A percentile compares a stretch with the other conserved stretches of the same genome.
Evolutionary conservation across 2,329 filamentous ascomycete genomes (phyloP).

Genomic region (Parastagonospora nodorum): DNA sequence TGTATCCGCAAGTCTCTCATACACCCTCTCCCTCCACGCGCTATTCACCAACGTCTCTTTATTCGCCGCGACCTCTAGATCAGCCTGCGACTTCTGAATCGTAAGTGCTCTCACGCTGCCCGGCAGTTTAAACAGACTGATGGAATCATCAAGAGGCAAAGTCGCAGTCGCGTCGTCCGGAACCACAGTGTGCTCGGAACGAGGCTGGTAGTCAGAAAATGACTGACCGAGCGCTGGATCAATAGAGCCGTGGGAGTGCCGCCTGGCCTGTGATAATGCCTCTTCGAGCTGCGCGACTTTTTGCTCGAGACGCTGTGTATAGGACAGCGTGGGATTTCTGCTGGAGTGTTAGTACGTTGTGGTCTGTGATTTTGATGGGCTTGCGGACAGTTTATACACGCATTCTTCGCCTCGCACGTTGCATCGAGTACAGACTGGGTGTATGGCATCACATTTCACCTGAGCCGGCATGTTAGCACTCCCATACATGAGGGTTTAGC

Average conservation of each 20-base stretch:
- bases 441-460: constrained; percentile 14
- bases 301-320: constrained; percentile 12
- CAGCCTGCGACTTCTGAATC: neutral
- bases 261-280: neutral
- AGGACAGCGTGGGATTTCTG: constrained; percentile 12
- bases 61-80: constrained; percentile 4
- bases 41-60: constrained; percentile 11
- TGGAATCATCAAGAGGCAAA: constrained; percentile 8
- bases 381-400: constrained; percentile 13
- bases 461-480: neutral
- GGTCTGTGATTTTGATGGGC: neutral
- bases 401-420: constrained; percentile 6
- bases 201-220: too few relatives aligned
- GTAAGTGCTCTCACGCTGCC: neutral
- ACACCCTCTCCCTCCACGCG: constrained; percentile 13
- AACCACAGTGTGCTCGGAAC: too few relatives aligned
- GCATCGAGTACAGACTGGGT: constrained; percentile 12
- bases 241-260: neutral
- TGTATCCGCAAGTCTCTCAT: constrained; percentile 11
- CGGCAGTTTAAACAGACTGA: constrained; percentile 12
- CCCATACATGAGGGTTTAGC: neutral
- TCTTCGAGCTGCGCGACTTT: constrained; percentile 6
- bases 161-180: constrained; percentile 3
- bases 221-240: too few relatives aligned
- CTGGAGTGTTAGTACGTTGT: too few relatives aligned